A percentile compares a stretch with the other conserved stretches of the same genome.
These are phyloP conservation scores for Cryptosporidium ubiquitum DNA, from an alignment of 169 alveolate species.

Conservation along the genomic window DNA sequence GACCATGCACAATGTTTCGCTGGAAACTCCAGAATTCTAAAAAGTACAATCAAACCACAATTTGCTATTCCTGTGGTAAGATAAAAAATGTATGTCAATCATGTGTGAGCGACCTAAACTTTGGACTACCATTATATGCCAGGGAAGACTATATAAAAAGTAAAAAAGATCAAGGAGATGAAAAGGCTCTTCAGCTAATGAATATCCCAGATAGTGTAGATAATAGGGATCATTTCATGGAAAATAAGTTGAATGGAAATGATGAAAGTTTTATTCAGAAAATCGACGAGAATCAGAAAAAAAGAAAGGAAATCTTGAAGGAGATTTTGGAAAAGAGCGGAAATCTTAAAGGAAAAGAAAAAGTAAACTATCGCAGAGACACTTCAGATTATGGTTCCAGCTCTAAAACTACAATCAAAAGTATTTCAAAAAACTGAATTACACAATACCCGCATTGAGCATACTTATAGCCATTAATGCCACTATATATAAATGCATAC, in stretches of 20 bases:
- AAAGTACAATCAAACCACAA: slow-evolving; percentile 94
- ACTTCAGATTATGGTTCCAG: background rate
- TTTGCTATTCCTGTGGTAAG: slow-evolving; percentile 97
- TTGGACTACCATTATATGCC: slow-evolving; percentile 96
- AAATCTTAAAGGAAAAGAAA: background rate
- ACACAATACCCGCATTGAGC: background rate
- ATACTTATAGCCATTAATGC: background rate
- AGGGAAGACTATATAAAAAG: slow-evolving; percentile 88
- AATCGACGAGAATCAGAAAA: slow-evolving; percentile 12
- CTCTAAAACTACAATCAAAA: slow-evolving; percentile 15
- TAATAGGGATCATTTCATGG: slow-evolving; percentile 80
- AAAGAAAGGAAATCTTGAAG: slow-evolving; percentile 19
- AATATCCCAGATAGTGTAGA: slow-evolving; percentile 82
- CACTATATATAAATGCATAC: background rate
- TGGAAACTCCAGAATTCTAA: slow-evolving; percentile 97
- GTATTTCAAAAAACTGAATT: slow-evolving; percentile 11
- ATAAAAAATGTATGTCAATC: slow-evolving; percentile 98
- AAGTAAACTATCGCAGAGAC: background rate
- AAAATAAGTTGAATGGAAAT: slow-evolving; percentile 41
- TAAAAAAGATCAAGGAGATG: slow-evolving; percentile 76
- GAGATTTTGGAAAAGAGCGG: slow-evolving; percentile 2
- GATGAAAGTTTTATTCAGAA: slow-evolving; percentile 2
- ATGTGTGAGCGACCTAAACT: slow-evolving; percentile 96
- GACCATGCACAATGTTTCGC: slow-evolving; percentile 97
- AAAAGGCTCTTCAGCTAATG: slow-evolving; percentile 70